Evolutionary conservation across 441 rosid species (phyloP), one percentile per base, ranked within the genome.

Genomic region (Populus hybrid): DNA sequence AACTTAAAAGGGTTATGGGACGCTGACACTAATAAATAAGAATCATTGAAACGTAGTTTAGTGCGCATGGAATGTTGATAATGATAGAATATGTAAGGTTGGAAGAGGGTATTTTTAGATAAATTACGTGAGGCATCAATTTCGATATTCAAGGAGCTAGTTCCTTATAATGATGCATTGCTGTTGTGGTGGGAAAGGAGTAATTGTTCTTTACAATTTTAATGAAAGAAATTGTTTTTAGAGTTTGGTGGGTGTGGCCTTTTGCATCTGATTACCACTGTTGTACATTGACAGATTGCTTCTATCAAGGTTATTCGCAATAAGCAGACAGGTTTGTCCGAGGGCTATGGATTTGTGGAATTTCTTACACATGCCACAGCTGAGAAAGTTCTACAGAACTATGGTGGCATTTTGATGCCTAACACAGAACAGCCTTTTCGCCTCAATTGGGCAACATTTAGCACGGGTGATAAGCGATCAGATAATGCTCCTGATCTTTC

Each of bases 371-470:
- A 91, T 75, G 89, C 88, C 14, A 84, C 91, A 16, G 97, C 98
- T 28, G 97, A 93, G 70, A 90, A 92, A 83, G 92, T 91, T 83
- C 84, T 92, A 42, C 94, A 92, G 80, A 88, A 86, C 61, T 92
- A 89, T 67, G 70, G 87, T 61, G 89, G 89, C 74, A 81, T 83
- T 59, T 70, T 86, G 83, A 95, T 95, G 99, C 90, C 88, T 65
- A 88, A 89, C 57, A 83, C 91, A 0, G 99, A 93, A 3, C 98
- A 89, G 76, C 92, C 90, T 20, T 95, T 89, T 78, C 97, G 96
- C 83, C 85, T 95, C 69, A 93, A 95, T 84, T 95, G 99, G 99
- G 99, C 99, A 63, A 88, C 97, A 78, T 93, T 95, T 85, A 89
- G 93, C 84, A 83, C 88, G 7, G 94, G 95, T 30, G 99, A 95